Evolutionary conservation across 2,329 filamentous ascomycete genomes (phyloP).

Genomic region (Phyllosticta citriasiana): DNA sequence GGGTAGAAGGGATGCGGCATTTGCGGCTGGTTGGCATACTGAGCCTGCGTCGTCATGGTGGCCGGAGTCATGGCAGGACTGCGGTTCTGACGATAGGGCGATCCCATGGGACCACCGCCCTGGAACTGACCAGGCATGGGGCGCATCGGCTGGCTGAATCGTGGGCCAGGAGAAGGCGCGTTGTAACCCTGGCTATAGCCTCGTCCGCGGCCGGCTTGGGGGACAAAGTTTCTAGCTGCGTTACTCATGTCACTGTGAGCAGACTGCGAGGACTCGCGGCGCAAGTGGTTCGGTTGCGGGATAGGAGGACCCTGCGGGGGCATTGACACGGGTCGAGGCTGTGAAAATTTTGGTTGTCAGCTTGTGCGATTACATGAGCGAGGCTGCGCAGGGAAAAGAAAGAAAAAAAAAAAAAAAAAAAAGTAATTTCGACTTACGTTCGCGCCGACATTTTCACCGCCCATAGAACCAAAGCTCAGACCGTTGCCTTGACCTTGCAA

Average conservation of each 20-base stretch:
- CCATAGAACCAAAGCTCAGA: slow-evolving; percentile 73
- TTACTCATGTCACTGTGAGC: slow-evolving; percentile 63
- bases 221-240: slow-evolving; percentile 36
- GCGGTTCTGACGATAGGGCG: slow-evolving; percentile 46
- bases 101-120: slow-evolving; percentile 35
- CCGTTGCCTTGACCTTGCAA: slow-evolving; percentile 61
- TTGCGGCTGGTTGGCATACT: slow-evolving; percentile 40
- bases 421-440: slow-evolving; percentile 50
- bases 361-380: background rate
- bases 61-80: slow-evolving; percentile 49
- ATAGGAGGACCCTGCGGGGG: slow-evolving; percentile 35
- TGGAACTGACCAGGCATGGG: slow-evolving; percentile 45
- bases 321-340: slow-evolving; percentile 58
- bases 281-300: slow-evolving; percentile 65
- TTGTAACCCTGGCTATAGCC: slow-evolving; percentile 38
- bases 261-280: slow-evolving; percentile 79
- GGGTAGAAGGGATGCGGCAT: slow-evolving; percentile 52
- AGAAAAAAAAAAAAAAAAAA: background rate
- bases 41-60: slow-evolving; percentile 56
- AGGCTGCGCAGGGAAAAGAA: background rate
- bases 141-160: slow-evolving; percentile 42
- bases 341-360: slow-evolving; percentile 34
- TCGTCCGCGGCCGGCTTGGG: slow-evolving; percentile 41
- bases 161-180: slow-evolving; percentile 41
- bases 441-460: slow-evolving; percentile 55